Conservation (phyloP, 192 early-diverging fungal genomes). For the Umbelopsis sp. region DNA sequence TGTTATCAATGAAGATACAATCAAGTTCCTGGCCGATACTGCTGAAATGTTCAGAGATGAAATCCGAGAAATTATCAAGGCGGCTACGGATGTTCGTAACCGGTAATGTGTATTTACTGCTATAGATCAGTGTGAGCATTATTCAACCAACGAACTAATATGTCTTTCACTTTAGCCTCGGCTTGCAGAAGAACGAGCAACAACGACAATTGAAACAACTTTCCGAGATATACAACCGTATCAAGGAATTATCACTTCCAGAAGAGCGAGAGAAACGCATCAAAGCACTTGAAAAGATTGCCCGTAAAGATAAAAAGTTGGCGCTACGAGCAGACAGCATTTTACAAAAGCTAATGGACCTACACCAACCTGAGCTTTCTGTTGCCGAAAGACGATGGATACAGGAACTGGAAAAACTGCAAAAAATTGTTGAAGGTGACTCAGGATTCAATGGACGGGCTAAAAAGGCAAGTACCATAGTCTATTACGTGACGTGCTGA, state of each 20-base stretch:
- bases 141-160: not conserved
- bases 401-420: constrained; percentile 30
- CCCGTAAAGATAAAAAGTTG: constrained; percentile 40
- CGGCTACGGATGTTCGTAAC: constrained; percentile 22
- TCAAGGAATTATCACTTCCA: constrained; percentile 36
- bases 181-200: constrained; percentile 41
- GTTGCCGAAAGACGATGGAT: constrained; percentile 58
- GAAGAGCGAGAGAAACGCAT: constrained; percentile 48
- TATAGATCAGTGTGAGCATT: not conserved
- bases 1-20: constrained; percentile 46
- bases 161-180: constrained; percentile 26
- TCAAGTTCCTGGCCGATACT: constrained; percentile 40
- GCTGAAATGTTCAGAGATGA: constrained; percentile 39
- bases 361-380: constrained; percentile 62
- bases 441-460: constrained; percentile 18
- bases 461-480: constrained; percentile 5
- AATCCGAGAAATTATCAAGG: constrained; percentile 37
- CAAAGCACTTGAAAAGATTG: constrained; percentile 45
- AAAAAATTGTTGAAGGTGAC: constrained; percentile 17
- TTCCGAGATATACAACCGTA: constrained; percentile 41
- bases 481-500: not conserved
- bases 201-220: constrained; percentile 47
- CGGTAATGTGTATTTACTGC: not conserved
- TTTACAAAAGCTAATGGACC: constrained; percentile 62
- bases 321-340: constrained; percentile 57